Evolutionary conservation across 306 rosid genomes (phyloP), one percentile per base, ranked within the genome.

Genomic region (Cucurbita moschata): DNA sequence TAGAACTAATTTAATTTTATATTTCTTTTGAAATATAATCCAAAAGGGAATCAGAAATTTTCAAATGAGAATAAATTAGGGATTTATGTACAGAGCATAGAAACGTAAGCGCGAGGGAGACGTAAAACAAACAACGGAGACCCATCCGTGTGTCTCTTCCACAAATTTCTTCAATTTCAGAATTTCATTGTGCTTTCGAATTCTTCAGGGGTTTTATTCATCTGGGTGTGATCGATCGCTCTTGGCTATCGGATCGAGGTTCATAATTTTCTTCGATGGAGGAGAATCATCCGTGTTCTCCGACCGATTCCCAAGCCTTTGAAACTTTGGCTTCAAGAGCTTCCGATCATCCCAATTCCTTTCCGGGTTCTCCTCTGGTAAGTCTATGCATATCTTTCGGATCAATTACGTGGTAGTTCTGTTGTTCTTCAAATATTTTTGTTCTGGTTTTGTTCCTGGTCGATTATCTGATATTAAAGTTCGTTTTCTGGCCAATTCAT

Each of bases 361-460:
- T 26, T 12, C 2, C 37, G 0, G 83, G 67, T 47, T 52, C 75
- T 38, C 39, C 30, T 19, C 74, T 8, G 89, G 89, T 86, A 82
- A 82, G 59, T 7, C 21, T 47, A 23, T 23, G 37, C 42, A 76
- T 58, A 1, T 18, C 37, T 30, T 14, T 50, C 13, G 0, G 30
- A n/a, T 38, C 47, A 63, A 61, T 61, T 61, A 37, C 9, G 21
- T 15, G 15, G 19, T 38, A 2, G 23, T 11, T 38, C 50, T 8
- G 14, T 63, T 16, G n/a, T 63, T 9, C 35, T 50, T 49, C 19
- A 4, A 61, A 39, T 16, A 15, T 39, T 63, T 8, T 63, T 1
- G 12, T 15, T 10, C 18, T 60, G 66, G 3, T 62, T 15, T 15
- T 8, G 0, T 62, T 35, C 8, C 44, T 60, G 18, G 7, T 42